These are phyloP conservation scores for Fusarium sp. DNA, from an alignment of 2,329 filamentous ascomycete genomes.

Conservation along the genomic window DNA sequence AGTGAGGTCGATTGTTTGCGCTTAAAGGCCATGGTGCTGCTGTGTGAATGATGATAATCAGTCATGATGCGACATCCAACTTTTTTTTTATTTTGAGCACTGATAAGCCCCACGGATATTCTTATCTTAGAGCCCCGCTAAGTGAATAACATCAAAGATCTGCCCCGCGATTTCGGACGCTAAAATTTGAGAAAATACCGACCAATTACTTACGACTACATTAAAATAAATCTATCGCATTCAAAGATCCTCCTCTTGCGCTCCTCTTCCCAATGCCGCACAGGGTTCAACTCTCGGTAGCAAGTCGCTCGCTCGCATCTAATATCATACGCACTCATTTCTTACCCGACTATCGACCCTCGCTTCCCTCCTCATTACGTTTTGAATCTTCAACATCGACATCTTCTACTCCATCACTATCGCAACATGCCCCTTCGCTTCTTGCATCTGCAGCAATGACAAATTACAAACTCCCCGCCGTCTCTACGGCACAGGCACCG, in stretches of 20 bases:
- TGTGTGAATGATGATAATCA: background rate
- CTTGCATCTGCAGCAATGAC: slow-evolving; percentile 17
- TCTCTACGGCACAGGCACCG: background rate
- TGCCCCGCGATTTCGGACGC: slow-evolving; percentile 21
- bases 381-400: background rate
- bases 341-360: background rate
- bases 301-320: slow-evolving; percentile 2
- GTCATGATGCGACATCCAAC: slow-evolving; percentile 1
- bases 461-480: slow-evolving; percentile 4
- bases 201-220: background rate
- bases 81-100: slow-evolving; percentile 26
- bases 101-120: slow-evolving; percentile 33
- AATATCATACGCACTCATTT: background rate
- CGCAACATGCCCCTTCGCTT: slow-evolving; percentile 24
- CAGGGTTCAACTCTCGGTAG: background rate
- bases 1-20: slow-evolving; percentile 51
- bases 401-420: background rate
- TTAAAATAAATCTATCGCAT: slow-evolving; percentile 1
- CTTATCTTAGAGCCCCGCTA: slow-evolving; percentile 34
- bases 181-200: slow-evolving; percentile 4
- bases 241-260: background rate
- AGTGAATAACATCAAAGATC: slow-evolving; percentile 9
- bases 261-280: slow-evolving; percentile 17
- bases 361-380: background rate
- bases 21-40: slow-evolving; percentile 48